Evolutionary conservation across 1,139 yeast species (phyloP), one percentile per base, ranked within the genome.

Genomic region (Trichomonascaceae sp.): DNA sequence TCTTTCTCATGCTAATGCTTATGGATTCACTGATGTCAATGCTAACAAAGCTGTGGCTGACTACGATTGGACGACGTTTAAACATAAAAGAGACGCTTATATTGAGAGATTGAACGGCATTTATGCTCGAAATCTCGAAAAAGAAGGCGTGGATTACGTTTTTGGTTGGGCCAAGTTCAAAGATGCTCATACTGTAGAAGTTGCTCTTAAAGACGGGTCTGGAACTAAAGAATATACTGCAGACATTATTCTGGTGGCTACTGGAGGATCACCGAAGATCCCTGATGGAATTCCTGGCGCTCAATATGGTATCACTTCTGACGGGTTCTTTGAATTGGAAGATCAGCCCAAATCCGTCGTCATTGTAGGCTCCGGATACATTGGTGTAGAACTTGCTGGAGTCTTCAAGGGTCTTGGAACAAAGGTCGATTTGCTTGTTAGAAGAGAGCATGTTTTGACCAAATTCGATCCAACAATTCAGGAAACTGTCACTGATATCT

Each of bases 341-440:
- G 68, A 75, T 49, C 98, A 91, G 73, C 99, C 99, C 50, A 85
- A 88, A 71, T 78, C 83, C 52, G 99, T 93, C 30, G 98, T 96
- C 1, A 79, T 95, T 60, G 96, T 93, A 15, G 99, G 99, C 62
- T 97, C 97, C 43, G 99, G 99, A 49, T 93, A 93, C 74, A 93
- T 93, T 69, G 98, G 96, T 55, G 87, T 90, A 49, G 99, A 93
- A 73, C 80, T 93, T 54, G 87, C 97, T 3, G 99, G 99, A 60
- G 89, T 93, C 48, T 93, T 93, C 81, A 79, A 85, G 60, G 89
- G 90, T 36, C 78, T 93, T 58, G 96, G 96, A 13, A 70, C 91
- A n/a, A 89, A 93, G 63, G 85, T 96, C 50, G 91, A 87, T 68
- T 71, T 93, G 70, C 81, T 91, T 58, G 87, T 93, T 59, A 84